These are phyloP conservation scores for Lactarius sanguifluus DNA, from an alignment of 768 basidiomycete genomes.

Conservation along the genomic window DNA sequence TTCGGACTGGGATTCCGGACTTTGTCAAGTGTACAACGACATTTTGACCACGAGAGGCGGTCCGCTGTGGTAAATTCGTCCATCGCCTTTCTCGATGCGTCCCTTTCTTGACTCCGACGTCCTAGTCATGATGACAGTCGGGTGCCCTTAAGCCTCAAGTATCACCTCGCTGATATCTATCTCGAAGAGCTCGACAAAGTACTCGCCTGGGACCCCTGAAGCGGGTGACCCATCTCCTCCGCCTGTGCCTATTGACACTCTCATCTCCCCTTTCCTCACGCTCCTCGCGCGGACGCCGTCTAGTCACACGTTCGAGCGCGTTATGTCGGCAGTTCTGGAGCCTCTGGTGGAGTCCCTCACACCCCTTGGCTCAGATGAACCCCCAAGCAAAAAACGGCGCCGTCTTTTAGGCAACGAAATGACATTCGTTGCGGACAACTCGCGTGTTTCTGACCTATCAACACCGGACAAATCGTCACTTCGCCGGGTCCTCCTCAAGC, in stretches of 20 bases:
- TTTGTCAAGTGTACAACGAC: constrained; percentile 60
- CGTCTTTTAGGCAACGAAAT: constrained; percentile 45
- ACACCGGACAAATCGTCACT: constrained; percentile 40
- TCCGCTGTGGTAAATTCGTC: constrained; percentile 65
- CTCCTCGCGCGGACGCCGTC: constrained; percentile 69
- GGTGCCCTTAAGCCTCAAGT: constrained; percentile 75
- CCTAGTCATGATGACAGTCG: constrained; percentile 65
- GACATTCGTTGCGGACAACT: constrained; percentile 50
- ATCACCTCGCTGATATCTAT: constrained; percentile 88
- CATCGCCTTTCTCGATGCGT: constrained; percentile 30
- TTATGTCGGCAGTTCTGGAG: constrained; percentile 64
- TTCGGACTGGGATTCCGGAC: constrained; percentile 59
- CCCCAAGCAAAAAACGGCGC: constrained; percentile 47
- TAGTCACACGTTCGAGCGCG: constrained; percentile 66
- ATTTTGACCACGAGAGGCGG: constrained; percentile 71
- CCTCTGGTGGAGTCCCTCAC: constrained; percentile 64
- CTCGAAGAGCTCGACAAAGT: constrained; percentile 84
- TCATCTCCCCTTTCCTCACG: constrained; percentile 68
- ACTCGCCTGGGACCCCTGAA: constrained; percentile 33
- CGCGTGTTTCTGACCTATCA: constrained; percentile 47
- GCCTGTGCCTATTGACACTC: constrained; percentile 51
- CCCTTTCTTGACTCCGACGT: neutral
- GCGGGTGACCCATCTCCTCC: constrained; percentile 31
- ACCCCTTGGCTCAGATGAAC: constrained; percentile 36
- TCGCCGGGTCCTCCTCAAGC: constrained; percentile 55